A percentile compares a stretch with the other conserved stretches of the same genome.
Evolutionary conservation across 2,329 filamentous ascomycete species (phyloP).

Genomic region (Madurella mycetomatis): DNA sequence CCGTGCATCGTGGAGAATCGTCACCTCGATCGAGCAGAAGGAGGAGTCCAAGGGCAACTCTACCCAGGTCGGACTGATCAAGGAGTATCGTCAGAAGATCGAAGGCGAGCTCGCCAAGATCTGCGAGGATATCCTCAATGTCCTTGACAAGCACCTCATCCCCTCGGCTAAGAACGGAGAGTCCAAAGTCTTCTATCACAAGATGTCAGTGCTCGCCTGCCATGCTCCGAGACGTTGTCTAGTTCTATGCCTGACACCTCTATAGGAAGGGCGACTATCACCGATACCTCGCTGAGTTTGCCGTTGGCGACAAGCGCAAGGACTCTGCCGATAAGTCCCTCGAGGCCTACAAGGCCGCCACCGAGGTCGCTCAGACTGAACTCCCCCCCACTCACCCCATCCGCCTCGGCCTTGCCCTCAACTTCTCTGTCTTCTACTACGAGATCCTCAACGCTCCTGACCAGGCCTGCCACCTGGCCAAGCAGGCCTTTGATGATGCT

Average conservation of each 20-base stretch:
- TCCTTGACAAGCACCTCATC: slow-evolving; percentile 90
- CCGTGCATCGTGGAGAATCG: slow-evolving; percentile 97
- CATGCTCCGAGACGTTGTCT: background rate
- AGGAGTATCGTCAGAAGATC: slow-evolving; percentile 98
- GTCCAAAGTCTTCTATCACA: slow-evolving; percentile 99
- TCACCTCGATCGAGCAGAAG: slow-evolving; percentile 98
- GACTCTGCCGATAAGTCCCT: slow-evolving; percentile 88
- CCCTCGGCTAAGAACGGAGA: slow-evolving; percentile 91
- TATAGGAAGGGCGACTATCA: slow-evolving; percentile 98
- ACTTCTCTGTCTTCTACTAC: slow-evolving; percentile 99
- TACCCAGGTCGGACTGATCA: slow-evolving; percentile 83
- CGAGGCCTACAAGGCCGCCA: slow-evolving; percentile 93
- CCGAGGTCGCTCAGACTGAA: slow-evolving; percentile 84
- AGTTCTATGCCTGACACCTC: slow-evolving; percentile 20
- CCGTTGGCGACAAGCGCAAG: slow-evolving; percentile 91
- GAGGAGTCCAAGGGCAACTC: slow-evolving; percentile 99
- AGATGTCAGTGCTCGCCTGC: slow-evolving; percentile 64
- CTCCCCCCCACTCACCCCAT: slow-evolving; percentile 90
- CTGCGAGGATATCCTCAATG: slow-evolving; percentile 94
- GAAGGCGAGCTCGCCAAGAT: slow-evolving; percentile 95
- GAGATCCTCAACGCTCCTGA: slow-evolving; percentile 98
- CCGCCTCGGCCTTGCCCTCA: slow-evolving; percentile 84
- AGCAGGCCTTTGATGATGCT: slow-evolving; percentile 93
- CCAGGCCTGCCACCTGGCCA: slow-evolving; percentile 95
- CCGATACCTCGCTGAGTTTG: slow-evolving; percentile 97